Percentiles rank a stretch among this genome's conserved stretches.
Evolutionary conservation across 306 rosid species (phyloP).

Genomic region (Ochetophila trinervis): DNA sequence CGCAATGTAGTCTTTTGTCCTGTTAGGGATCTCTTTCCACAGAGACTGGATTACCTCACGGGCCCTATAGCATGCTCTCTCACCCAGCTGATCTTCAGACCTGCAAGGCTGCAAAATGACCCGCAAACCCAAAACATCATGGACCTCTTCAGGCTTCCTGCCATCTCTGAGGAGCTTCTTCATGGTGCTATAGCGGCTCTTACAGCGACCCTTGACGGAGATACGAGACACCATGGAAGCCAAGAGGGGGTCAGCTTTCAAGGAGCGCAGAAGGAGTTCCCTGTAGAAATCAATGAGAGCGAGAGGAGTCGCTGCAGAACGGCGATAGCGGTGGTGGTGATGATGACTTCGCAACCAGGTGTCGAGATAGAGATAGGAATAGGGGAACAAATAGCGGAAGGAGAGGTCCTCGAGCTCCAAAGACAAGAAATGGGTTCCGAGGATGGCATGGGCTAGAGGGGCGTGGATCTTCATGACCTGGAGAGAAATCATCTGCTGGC

Average conservation of each 20-base stretch:
- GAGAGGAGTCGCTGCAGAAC: neutral
- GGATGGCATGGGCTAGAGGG: conserved; percentile 74
- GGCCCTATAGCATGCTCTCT: conserved; percentile 77
- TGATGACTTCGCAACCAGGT: conserved; percentile 68
- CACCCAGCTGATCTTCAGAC: conserved; percentile 30
- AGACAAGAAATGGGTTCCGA: conserved; percentile 64
- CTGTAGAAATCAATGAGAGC: conserved; percentile 59
- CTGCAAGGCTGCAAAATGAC: conserved; percentile 59
- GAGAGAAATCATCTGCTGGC: conserved; percentile 69
- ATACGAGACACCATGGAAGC: conserved; percentile 48
- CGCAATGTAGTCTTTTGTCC: conserved; percentile 82
- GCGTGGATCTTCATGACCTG: conserved; percentile 75
- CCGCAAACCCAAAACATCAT: conserved; percentile 80
- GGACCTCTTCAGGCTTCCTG: conserved; percentile 69
- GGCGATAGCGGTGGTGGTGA: too few relatives aligned
- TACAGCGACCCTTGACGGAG: conserved; percentile 65
- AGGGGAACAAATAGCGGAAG: conserved; percentile 74
- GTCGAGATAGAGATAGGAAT: conserved; percentile 73
- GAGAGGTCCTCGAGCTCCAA: conserved; percentile 82
- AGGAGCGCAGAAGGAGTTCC: conserved; percentile 44
- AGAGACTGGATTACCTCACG: conserved; percentile 49
- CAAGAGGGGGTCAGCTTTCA: conserved; percentile 49
- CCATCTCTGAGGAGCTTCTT: conserved; percentile 90
- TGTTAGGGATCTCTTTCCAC: conserved; percentile 76
- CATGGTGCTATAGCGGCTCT: conserved; percentile 90